Evolutionary conservation across 768 basidiomycete genomes (phyloP), one percentile per base, ranked within the genome.

Genomic region (Mrakia gelida): DNA sequence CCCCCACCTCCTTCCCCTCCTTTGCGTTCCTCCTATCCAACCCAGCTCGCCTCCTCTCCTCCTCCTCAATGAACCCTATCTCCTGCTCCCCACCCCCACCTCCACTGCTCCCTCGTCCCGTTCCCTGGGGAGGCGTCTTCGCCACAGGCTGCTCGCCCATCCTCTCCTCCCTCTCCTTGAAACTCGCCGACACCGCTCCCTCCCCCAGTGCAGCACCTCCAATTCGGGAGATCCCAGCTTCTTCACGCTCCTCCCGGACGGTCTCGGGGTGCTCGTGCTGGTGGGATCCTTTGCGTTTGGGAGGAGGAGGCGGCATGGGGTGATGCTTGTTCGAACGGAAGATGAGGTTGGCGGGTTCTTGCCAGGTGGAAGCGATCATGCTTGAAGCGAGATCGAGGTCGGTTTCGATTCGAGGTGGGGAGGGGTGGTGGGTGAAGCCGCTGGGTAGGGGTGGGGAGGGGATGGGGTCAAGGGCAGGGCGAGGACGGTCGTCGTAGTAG

Each of bases 311-410:
- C 28, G 45, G 23, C 61, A 26, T 34, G 38, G 26, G 75, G 21
- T 15, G n/a, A 13, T 16, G n/a, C 10, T 45, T 72, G 49, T 52
- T 52, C 32, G 56, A 56, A 1, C 54, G 68, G 34, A 73, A 73
- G 72, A 73, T 73, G 23, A 73, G 72, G 26, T 52, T 52, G 10
- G 49, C 52, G 26, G 75, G 72, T 32, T 75, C 79, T 28, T 65
- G 41, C 75, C 70, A 59, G 26, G 65, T 75, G 16, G 43, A 28
- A n/a, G 73, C 73, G 30, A 73, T 74, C 71, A 81, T 67, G 38
- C 72, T 75, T 7, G 75, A 73, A 1, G 79, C 79, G 49, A 81
- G 71, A 52, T 81, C 80, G 30, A 78, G 70, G 71, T 80, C 79
- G 26, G 23, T 59, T 59, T 59, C 59, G 59, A 52, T 52, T 52